Conservation (phyloP, 2,329 filamentous ascomycete genomes). For the Arthrobotrys megalospora region DNA sequence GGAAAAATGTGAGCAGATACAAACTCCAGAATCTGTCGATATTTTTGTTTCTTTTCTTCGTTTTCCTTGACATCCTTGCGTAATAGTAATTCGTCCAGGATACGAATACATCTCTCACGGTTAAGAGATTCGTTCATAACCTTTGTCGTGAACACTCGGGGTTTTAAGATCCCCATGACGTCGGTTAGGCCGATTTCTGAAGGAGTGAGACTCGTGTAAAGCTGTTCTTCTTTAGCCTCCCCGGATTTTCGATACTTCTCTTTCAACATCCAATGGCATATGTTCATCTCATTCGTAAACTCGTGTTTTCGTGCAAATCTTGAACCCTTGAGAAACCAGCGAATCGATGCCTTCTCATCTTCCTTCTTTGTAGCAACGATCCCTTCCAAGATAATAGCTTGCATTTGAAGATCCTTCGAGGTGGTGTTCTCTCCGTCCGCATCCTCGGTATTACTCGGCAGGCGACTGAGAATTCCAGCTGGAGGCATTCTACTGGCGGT, state of each 20-base stretch:
- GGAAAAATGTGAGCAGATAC: background rate
- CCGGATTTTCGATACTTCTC: background rate
- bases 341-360: background rate
- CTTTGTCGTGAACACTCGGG: background rate
- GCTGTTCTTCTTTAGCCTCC: background rate
- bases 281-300: background rate
- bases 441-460: background rate
- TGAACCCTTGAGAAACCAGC: constrained; percentile 9
- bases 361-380: background rate
- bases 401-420: background rate
- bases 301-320: constrained; percentile 4
- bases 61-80: background rate
- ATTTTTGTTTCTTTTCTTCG: background rate
- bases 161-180: background rate
- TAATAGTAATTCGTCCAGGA: background rate
- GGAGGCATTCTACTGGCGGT: background rate
- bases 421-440: background rate
- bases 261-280: constrained; percentile 1
- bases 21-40: background rate
- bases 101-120: background rate
- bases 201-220: background rate
- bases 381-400: constrained; percentile 1
- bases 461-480: background rate
- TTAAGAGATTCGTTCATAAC: background rate
- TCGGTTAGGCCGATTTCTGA: background rate